phyloP scores from a whole-genome alignment of 2,329 filamentous ascomycete species.

The Aspergillus ochraceoroseus region DNA sequence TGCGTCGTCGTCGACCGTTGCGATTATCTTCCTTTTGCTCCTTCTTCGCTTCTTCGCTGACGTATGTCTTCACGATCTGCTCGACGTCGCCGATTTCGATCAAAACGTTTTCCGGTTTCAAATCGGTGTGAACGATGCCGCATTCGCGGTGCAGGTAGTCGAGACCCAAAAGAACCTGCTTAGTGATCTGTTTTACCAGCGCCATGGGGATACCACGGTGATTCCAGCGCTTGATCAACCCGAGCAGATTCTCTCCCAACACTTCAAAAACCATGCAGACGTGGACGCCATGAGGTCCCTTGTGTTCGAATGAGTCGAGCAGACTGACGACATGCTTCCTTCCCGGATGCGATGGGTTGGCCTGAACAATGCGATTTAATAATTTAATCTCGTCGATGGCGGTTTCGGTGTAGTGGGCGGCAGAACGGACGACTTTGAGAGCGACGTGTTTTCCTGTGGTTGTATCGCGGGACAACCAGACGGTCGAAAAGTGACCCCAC shows the following conservation, averaged over 20 bases:
- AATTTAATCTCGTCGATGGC: constrained; percentile 98
- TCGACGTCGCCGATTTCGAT: constrained; percentile 99
- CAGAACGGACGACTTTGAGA: constrained; percentile 94
- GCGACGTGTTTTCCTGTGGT: constrained; percentile 88
- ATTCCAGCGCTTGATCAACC: constrained; percentile 97
- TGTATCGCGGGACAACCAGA: constrained; percentile 81
- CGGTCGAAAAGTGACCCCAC: constrained; percentile 99
- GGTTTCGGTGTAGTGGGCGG: constrained; percentile 97
- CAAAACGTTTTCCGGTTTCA: constrained; percentile 96
- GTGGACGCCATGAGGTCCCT: constrained; percentile 90
- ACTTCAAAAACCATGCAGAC: constrained; percentile 99
- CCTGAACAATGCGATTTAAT: constrained; percentile 91
- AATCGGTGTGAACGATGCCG: constrained; percentile 95
- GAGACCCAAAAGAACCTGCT: constrained; percentile 89
- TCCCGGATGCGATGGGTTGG: constrained; percentile 90
- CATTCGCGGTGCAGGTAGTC: constrained; percentile 97
- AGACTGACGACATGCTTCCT: constrained; percentile 93
- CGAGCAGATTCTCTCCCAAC: constrained; percentile 86
- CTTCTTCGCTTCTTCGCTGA: constrained; percentile 64
- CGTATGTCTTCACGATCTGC: constrained; percentile 94
- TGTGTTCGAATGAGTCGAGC: constrained; percentile 95
- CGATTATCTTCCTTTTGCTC: constrained; percentile 82
- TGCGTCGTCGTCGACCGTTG: constrained; percentile 80
- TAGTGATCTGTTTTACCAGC: constrained; percentile 96
- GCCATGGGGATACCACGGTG: constrained; percentile 95